These are phyloP conservation scores for Desmodesmus armatus DNA, from an alignment of 139 green algal genomes.

Conservation along the genomic window DNA sequence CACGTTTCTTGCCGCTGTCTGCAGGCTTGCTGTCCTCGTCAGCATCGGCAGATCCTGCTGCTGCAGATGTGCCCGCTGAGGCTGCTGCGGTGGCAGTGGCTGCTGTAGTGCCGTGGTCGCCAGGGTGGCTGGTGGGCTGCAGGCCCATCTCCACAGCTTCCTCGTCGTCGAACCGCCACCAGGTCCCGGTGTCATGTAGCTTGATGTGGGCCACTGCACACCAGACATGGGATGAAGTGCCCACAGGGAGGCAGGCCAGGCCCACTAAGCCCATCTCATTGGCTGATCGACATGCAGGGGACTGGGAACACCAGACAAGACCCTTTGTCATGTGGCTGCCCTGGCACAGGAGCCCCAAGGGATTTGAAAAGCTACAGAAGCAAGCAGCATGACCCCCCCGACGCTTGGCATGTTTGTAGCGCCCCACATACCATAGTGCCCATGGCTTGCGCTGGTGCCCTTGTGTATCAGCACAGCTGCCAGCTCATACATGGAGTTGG, in stretches of 20 bases:
- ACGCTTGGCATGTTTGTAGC: too few species aligned
- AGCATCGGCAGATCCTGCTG: neutral
- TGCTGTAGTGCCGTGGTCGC: conserved; percentile 59
- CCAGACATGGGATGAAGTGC: too few species aligned
- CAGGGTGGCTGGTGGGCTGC: conserved; percentile 55
- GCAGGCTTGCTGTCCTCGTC: neutral
- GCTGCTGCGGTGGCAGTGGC: conserved; percentile 5
- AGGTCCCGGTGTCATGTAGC: conserved; percentile 55
- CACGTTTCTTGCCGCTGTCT: neutral
- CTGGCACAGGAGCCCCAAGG: too few species aligned
- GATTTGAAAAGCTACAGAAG: too few species aligned
- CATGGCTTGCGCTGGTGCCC: conserved; percentile 76
- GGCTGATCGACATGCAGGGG: too few species aligned
- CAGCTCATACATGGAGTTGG: conserved; percentile 72
- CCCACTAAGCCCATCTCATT: too few species aligned
- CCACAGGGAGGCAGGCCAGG: too few species aligned
- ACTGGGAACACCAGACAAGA: too few species aligned
- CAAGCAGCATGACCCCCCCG: too few species aligned
- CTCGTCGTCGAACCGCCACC: conserved; percentile 94
- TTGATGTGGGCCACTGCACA: conserved; percentile 56
- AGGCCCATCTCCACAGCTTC: conserved; percentile 63
- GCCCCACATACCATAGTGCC: conserved; percentile 85
- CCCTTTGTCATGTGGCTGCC: too few species aligned
- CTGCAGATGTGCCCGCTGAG: neutral
- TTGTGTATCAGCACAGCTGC: conserved; percentile 90